Conservation (phyloP, 345 rosid species). For the Hevea brasiliensis region DNA sequence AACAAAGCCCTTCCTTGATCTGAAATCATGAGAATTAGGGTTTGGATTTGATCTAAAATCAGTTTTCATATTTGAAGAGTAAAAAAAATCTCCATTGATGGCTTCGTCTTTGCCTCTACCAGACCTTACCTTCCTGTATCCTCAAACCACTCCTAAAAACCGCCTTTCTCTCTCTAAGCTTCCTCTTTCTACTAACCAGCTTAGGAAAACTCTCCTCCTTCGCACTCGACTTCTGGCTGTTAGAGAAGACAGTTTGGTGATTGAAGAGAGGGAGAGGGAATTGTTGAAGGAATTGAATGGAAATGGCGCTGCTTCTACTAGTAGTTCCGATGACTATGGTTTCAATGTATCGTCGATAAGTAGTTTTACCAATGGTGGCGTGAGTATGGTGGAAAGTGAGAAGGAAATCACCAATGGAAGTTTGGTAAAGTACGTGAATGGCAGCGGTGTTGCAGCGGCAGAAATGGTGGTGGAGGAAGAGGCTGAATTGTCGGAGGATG, state of each 20-base stretch:
- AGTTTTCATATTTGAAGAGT: too few species aligned
- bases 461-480: constrained; percentile 28
- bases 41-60: too few species aligned
- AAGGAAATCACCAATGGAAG: constrained; percentile 45
- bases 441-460: constrained; percentile 29
- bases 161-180: too few species aligned
- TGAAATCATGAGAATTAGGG: too few species aligned
- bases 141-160: too few species aligned
- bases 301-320: constrained; percentile 27
- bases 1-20: too few species aligned
- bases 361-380: constrained; percentile 32
- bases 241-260: too few species aligned
- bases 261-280: too few species aligned
- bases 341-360: constrained; percentile 10
- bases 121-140: constrained; percentile 42
- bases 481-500: constrained; percentile 45
- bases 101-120: constrained; percentile 19
- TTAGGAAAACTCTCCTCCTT: too few species aligned
- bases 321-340: constrained; percentile 31
- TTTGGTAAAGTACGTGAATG: constrained; percentile 62
- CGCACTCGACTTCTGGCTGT: too few species aligned
- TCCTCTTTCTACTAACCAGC: too few species aligned
- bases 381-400: constrained; percentile 19
- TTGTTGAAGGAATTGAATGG: constrained; percentile 25
- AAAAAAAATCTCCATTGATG: too few species aligned